A percentile compares a stretch with the other conserved stretches of the same genome.
Conservation (phyloP, 2,329 filamentous ascomycete genomes). For the Botrytis cinerea region DNA sequence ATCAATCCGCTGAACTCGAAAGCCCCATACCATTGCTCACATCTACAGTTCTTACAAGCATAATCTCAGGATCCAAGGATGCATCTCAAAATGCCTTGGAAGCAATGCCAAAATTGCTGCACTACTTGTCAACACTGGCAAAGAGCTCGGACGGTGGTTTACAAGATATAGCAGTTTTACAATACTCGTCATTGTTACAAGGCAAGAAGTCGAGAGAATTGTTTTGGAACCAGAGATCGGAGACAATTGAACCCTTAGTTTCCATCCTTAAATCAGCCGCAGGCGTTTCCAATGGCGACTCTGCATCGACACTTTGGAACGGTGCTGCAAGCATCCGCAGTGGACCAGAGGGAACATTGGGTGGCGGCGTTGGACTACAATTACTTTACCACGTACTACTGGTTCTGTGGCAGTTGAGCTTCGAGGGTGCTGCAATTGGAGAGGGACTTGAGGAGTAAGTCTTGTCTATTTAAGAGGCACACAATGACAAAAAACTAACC, state of each 20-base stretch:
- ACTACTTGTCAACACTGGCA: constrained; percentile 80
- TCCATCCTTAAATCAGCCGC: constrained; percentile 80
- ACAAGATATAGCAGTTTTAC: constrained; percentile 93
- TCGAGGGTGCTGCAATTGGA: constrained; percentile 74
- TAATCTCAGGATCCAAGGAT: constrained; percentile 67
- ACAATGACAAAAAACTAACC: constrained; percentile 36
- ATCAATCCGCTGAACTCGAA: constrained; percentile 63
- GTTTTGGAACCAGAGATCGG: constrained; percentile 88
- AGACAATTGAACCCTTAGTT: constrained; percentile 80
- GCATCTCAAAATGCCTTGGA: constrained; percentile 62
- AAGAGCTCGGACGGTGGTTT: constrained; percentile 85
- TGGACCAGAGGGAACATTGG: constrained; percentile 63
- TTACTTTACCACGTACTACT: constrained; percentile 91
- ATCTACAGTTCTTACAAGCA: constrained; percentile 78
- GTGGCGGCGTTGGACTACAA: constrained; percentile 87
- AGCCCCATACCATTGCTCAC: constrained; percentile 88
- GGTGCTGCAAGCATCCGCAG: constrained; percentile 55
- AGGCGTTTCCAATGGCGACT: constrained; percentile 67
- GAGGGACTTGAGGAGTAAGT: constrained; percentile 82
- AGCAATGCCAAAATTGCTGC: constrained; percentile 78
- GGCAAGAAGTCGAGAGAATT: constrained; percentile 72
- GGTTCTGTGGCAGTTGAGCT: constrained; percentile 95
- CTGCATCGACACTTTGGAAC: constrained; percentile 63
- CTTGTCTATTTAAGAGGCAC: not conserved
- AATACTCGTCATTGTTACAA: constrained; percentile 83